Conservation (phyloP, 2,329 filamentous ascomycete genomes). For the Pseudovirgaria hyperparasitica region DNA sequence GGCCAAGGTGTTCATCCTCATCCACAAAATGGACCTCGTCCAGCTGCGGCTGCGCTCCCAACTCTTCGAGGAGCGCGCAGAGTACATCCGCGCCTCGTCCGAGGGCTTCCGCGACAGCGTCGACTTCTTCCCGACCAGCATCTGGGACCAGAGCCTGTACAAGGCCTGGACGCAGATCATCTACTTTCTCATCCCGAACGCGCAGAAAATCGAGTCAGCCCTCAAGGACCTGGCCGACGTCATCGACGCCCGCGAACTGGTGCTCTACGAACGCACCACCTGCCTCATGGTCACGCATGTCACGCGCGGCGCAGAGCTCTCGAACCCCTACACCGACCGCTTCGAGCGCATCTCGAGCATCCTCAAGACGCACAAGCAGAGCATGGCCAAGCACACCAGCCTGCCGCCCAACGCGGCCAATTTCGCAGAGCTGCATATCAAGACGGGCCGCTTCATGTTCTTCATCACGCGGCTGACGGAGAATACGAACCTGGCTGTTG, state of each 20-base stretch:
- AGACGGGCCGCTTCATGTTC: slow-evolving; percentile 72
- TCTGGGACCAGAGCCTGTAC: slow-evolving; percentile 97
- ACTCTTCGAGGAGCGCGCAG: slow-evolving; percentile 74
- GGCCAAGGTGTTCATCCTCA: slow-evolving; percentile 83
- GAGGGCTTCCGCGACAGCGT: slow-evolving; percentile 50
- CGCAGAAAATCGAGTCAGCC: slow-evolving; percentile 76
- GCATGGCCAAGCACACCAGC: slow-evolving; percentile 56
- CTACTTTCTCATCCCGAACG: slow-evolving; percentile 92
- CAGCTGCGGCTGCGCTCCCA: slow-evolving; percentile 64
- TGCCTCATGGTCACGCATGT: slow-evolving; percentile 95
- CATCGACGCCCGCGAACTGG: slow-evolving; percentile 84
- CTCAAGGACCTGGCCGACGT: slow-evolving; percentile 70
- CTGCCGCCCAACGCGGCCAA: slow-evolving; percentile 72
- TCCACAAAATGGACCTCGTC: slow-evolving; percentile 98
- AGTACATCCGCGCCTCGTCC: slow-evolving; percentile 64
- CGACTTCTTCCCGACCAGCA: slow-evolving; percentile 86
- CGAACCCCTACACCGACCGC: slow-evolving; percentile 83
- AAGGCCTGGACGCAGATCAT: slow-evolving; percentile 98
- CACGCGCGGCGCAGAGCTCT: slow-evolving; percentile 57
- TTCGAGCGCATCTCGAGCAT: slow-evolving; percentile 95
- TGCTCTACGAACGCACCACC: slow-evolving; percentile 89
- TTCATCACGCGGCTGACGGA: slow-evolving; percentile 94
- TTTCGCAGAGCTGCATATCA: slow-evolving; percentile 70
- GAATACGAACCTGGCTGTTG: slow-evolving; percentile 91
- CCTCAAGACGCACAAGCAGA: slow-evolving; percentile 96